Evolutionary conservation across 345 rosid genomes (phyloP).

Genomic region (Combretum micranthum): DNA sequence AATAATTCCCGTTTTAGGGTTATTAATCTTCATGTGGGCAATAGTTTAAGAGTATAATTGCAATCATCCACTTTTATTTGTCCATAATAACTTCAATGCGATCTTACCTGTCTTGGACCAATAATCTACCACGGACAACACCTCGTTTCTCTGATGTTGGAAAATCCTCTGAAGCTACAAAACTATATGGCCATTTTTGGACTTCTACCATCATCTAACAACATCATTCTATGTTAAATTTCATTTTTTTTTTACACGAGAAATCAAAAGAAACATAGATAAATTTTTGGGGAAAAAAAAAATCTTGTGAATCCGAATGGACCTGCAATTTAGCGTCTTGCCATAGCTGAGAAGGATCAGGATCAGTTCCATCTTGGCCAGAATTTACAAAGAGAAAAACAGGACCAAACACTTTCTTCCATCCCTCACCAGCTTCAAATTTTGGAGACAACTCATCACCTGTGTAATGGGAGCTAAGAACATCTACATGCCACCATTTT

Average conservation of each 20-base stretch:
- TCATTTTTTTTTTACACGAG: background rate
- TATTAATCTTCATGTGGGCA: too few relatives aligned
- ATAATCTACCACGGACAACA: slow-evolving; percentile 34
- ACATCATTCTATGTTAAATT: background rate
- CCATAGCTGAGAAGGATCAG: slow-evolving; percentile 33
- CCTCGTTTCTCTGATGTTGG: slow-evolving; percentile 41
- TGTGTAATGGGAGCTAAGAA: slow-evolving; percentile 73
- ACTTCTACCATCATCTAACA: slow-evolving; percentile 38
- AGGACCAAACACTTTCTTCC: slow-evolving; percentile 89
- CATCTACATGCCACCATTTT: slow-evolving; percentile 30
- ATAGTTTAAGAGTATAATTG: too few relatives aligned
- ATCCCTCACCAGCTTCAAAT: slow-evolving; percentile 47
- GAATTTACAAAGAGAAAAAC: slow-evolving; percentile 51
- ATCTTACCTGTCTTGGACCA: slow-evolving; percentile 38
- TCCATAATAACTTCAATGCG: background rate
- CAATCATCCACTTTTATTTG: too few relatives aligned
- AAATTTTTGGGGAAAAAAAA: background rate
- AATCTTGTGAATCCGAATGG: background rate
- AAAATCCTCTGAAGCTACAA: slow-evolving; percentile 57
- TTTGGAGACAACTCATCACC: slow-evolving; percentile 76
- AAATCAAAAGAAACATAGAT: background rate
- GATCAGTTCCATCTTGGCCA: slow-evolving; percentile 9
- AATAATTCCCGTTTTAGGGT: too few relatives aligned
- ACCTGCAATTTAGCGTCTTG: slow-evolving; percentile 57
- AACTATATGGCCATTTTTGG: slow-evolving; percentile 55